phyloP scores from a whole-genome alignment of 345 rosid genomes.

The Corchorus olitorius region DNA sequence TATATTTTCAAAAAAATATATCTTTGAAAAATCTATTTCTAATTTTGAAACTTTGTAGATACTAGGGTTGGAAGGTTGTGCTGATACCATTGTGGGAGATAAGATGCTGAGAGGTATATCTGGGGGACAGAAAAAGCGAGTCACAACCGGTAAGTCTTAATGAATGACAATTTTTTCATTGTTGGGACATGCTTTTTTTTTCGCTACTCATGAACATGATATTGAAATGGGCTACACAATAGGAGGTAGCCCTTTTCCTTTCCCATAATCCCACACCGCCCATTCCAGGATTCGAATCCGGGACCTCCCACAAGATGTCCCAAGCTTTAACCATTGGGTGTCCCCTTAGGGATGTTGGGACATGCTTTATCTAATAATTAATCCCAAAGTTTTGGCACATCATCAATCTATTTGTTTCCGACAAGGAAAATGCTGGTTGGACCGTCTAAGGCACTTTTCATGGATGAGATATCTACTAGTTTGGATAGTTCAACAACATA shows the following conservation, averaged over 20 bases:
- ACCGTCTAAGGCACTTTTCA: slow-evolving; percentile 67
- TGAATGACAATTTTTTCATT: background rate
- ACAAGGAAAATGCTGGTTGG: slow-evolving; percentile 78
- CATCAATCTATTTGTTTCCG: too few relatives aligned
- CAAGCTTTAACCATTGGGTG: too few relatives aligned
- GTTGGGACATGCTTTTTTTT: too few relatives aligned
- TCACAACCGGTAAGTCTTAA: slow-evolving; percentile 53
- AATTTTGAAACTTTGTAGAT: slow-evolving; percentile 33
- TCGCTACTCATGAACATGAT: too few relatives aligned
- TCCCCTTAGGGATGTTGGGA: too few relatives aligned
- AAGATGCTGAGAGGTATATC: slow-evolving; percentile 66
- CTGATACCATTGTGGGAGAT: slow-evolving; percentile 64
- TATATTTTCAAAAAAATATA: background rate
- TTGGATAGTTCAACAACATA: slow-evolving; percentile 78
- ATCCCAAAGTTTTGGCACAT: too few relatives aligned
- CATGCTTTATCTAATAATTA: too few relatives aligned
- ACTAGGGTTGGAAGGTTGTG: slow-evolving; percentile 58
- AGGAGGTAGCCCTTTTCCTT: too few relatives aligned
- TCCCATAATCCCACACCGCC: too few relatives aligned
- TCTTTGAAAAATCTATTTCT: background rate
- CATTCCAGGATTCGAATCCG: too few relatives aligned
- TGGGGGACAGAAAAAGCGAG: slow-evolving; percentile 70
- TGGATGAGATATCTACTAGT: slow-evolving; percentile 87
- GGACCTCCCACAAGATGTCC: too few relatives aligned
- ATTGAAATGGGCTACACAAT: too few relatives aligned